Percentiles rank a stretch among this genome's conserved stretches.
These are phyloP conservation scores for Podospora pseudoanserina DNA, from an alignment of 495 filamentous ascomycete species.

Conservation along the genomic window DNA sequence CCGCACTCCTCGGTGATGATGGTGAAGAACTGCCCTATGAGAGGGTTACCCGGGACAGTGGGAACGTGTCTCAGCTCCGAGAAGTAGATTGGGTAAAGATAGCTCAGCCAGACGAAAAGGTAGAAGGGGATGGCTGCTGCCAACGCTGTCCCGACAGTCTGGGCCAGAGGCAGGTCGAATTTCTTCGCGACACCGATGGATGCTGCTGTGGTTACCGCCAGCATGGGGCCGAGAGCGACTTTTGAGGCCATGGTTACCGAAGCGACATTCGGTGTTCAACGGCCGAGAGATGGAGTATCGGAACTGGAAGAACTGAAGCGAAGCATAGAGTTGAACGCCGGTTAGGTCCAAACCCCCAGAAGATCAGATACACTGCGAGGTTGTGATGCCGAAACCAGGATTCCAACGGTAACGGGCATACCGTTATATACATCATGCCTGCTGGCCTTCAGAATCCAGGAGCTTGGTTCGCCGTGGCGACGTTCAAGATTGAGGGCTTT, in stretches of 20 bases:
- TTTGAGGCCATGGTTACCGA: conserved; percentile 14
- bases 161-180: conserved; percentile 11
- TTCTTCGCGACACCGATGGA: conserved; percentile 14
- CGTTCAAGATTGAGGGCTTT: neutral
- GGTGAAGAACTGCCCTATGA: conserved; percentile 28
- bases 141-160: conserved; percentile 10
- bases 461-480: neutral
- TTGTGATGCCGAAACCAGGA: neutral
- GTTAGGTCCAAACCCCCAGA: neutral
- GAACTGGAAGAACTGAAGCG: neutral
- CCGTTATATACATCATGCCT: neutral
- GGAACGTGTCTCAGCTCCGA: conserved; percentile 25
- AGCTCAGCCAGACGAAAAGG: conserved; percentile 17
- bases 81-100: conserved; percentile 21
- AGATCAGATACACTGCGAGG: neutral
- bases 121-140: conserved; percentile 8
- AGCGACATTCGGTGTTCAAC: neutral
- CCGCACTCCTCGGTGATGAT: conserved; percentile 30
- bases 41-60: conserved; percentile 23
- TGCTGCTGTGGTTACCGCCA: conserved; percentile 9
- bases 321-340: neutral
- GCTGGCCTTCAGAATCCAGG: neutral
- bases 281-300: neutral
- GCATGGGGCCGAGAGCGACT: conserved; percentile 10
- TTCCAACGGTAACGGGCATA: neutral